A percentile compares a stretch with the other conserved stretches of the same genome.
phyloP scores from a whole-genome alignment of 345 rosid genomes.

The Camelina hispida region DNA sequence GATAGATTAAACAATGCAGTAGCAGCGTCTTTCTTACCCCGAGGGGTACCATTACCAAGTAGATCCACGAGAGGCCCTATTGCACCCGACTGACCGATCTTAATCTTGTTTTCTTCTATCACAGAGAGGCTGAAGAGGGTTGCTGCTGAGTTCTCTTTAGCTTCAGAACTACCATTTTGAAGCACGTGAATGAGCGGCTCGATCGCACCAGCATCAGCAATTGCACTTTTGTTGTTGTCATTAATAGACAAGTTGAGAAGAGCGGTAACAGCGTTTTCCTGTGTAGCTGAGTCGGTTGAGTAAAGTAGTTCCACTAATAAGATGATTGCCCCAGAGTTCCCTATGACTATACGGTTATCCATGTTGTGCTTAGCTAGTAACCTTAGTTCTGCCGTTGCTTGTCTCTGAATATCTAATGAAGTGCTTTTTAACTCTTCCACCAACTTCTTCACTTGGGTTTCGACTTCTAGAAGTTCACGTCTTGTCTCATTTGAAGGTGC shows the following conservation, averaged over 20 bases:
- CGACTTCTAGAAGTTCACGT: slow-evolving; percentile 81
- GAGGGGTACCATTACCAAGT: slow-evolving; percentile 83
- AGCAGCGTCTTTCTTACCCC: slow-evolving; percentile 96
- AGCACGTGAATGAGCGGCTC: slow-evolving; percentile 88
- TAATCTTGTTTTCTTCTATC: slow-evolving; percentile 87
- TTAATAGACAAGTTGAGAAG: slow-evolving; percentile 93
- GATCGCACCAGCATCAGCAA: slow-evolving; percentile 88
- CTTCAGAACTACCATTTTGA: slow-evolving; percentile 82
- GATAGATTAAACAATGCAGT: slow-evolving; percentile 97
- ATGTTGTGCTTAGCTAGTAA: slow-evolving; percentile 80
- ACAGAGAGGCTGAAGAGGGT: slow-evolving; percentile 97
- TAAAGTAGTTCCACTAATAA: slow-evolving; percentile 75
- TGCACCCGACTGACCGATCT: slow-evolving; percentile 94
- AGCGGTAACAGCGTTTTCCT: slow-evolving; percentile 91
- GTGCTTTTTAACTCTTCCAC: slow-evolving; percentile 71
- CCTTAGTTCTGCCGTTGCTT: slow-evolving; percentile 66
- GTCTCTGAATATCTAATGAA: slow-evolving; percentile 70
- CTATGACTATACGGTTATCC: slow-evolving; percentile 88
- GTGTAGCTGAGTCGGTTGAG: slow-evolving; percentile 62
- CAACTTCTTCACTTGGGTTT: slow-evolving; percentile 68
- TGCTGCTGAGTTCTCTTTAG: slow-evolving; percentile 95
- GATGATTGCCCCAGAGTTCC: slow-evolving; percentile 76
- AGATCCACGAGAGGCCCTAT: slow-evolving; percentile 86
- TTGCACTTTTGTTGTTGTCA: slow-evolving; percentile 81
- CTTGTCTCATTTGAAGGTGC: slow-evolving; percentile 64